phyloP scores from a whole-genome alignment of 2,329 filamentous ascomycete species.

The Hirsutella thompsonii region DNA sequence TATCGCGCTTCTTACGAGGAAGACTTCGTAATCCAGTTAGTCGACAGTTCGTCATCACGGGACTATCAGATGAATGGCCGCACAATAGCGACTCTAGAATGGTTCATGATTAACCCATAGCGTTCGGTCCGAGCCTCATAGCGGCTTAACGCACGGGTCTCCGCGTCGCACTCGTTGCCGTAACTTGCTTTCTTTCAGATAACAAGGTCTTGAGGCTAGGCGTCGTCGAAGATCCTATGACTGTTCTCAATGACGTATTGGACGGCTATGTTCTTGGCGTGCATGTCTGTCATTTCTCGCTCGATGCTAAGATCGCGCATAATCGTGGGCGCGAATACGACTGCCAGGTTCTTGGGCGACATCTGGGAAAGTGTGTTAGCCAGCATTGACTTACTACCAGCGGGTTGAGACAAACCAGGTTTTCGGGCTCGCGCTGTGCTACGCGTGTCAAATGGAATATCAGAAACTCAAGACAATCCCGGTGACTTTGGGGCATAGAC shows the following conservation, averaged over 20 bases:
- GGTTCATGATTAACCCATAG: no score
- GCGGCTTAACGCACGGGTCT: no score
- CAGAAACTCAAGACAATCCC: slow-evolving; percentile 83
- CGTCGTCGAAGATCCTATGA: slow-evolving; percentile 60
- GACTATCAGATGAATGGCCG: no score
- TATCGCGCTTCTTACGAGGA: no score
- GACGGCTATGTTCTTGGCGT: slow-evolving; percentile 80
- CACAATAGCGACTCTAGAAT: no score
- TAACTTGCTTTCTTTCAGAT: not conserved
- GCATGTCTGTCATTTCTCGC: slow-evolving; percentile 92
- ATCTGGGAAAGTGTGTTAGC: slow-evolving; percentile 42
- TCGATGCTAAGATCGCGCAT: slow-evolving; percentile 86
- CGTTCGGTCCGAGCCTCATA: no score
- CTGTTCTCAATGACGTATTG: slow-evolving; percentile 91
- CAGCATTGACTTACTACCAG: no score
- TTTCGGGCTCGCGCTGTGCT: slow-evolving; percentile 68
- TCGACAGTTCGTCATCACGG: no score
- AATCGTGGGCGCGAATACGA: slow-evolving; percentile 95
- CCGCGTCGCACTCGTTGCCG: no score
- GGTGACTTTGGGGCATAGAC: slow-evolving; percentile 69
- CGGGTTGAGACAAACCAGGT: slow-evolving; percentile 53
- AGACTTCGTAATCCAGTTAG: no score
- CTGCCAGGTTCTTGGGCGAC: slow-evolving; percentile 90
- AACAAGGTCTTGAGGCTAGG: slow-evolving; percentile 4
- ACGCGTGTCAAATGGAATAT: slow-evolving; percentile 88